These are phyloP conservation scores for Mimosa bimucronata DNA, from an alignment of 306 rosid genomes.

Conservation along the genomic window DNA sequence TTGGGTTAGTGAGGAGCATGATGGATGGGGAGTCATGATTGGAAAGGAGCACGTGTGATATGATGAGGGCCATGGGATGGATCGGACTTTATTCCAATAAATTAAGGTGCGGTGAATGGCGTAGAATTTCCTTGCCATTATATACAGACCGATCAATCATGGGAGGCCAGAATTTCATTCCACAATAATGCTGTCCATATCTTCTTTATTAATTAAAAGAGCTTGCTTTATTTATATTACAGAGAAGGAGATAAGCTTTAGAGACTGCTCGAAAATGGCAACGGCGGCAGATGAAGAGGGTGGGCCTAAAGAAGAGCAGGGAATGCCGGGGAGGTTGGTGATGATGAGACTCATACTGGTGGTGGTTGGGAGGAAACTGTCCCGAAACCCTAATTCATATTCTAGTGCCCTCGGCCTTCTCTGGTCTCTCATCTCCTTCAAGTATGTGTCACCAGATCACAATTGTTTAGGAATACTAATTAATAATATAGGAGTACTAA, in stretches of 20 bases:
- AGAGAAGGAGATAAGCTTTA: slow-evolving; percentile 61
- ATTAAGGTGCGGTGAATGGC: slow-evolving; percentile 43
- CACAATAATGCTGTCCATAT: background rate
- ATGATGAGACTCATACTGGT: slow-evolving; percentile 87
- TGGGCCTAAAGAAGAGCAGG: slow-evolving; percentile 37
- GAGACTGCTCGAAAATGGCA: slow-evolving; percentile 41
- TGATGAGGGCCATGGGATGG: slow-evolving; percentile 33
- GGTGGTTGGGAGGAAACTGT: slow-evolving; percentile 87
- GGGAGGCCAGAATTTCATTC: slow-evolving; percentile 15
- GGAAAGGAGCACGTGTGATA: slow-evolving; percentile 50
- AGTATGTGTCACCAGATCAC: slow-evolving; percentile 41
- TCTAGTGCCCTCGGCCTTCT: slow-evolving; percentile 85
- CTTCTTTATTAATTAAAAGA: background rate
- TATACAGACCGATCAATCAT: slow-evolving; percentile 35
- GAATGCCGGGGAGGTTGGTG: slow-evolving; percentile 81
- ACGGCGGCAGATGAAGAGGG: slow-evolving; percentile 30
- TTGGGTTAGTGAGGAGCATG: slow-evolving; percentile 35
- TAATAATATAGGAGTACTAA: no score
- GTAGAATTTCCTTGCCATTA: slow-evolving; percentile 25
- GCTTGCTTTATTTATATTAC: background rate
- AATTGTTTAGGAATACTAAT: no score
- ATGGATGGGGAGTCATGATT: slow-evolving; percentile 48
- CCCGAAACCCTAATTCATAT: slow-evolving; percentile 86
- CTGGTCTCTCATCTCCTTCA: slow-evolving; percentile 89
- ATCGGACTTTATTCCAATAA: slow-evolving; percentile 34